Evolutionary conservation across 1,139 yeast genomes (phyloP).

Genomic region (Trichomonascaceae sp.): DNA sequence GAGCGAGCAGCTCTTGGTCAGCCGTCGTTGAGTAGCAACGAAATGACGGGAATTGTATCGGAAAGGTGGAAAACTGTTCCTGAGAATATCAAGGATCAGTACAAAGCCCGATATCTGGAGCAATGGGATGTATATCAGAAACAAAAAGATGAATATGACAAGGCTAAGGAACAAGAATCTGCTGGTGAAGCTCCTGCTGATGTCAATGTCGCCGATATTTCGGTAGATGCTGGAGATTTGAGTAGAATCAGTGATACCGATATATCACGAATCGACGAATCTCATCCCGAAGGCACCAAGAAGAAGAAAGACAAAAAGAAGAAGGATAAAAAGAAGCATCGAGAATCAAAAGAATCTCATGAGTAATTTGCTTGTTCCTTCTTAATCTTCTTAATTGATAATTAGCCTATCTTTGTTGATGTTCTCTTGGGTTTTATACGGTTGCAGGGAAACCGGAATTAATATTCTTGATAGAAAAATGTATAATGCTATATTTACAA

Average conservation of each 20-base stretch:
- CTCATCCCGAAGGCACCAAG: conserved; percentile 5
- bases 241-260: background rate
- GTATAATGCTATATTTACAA: background rate
- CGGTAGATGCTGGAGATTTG: conserved; percentile 4
- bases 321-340: conserved; percentile 17
- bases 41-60: conserved; percentile 71
- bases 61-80: conserved; percentile 69
- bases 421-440: background rate
- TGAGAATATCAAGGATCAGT: conserved; percentile 61
- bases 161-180: conserved; percentile 35
- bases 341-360: conserved; percentile 1
- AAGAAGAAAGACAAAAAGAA: conserved; percentile 18
- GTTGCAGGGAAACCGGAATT: too few relatives aligned
- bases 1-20: conserved; percentile 58
- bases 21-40: conserved; percentile 57
- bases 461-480: background rate
- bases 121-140: conserved; percentile 31
- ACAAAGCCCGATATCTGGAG: conserved; percentile 61
- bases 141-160: conserved; percentile 57
- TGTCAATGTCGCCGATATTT: conserved; percentile 6
- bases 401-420: background rate
- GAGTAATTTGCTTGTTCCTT: background rate
- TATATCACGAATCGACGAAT: background rate
- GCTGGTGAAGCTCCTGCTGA: conserved; percentile 28
- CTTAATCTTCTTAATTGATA: background rate